Percentiles rank a stretch among this genome's conserved stretches.
These are phyloP conservation scores for Triticum monococcum DNA, from an alignment of 176 grass and related monocot species.

Conservation along the genomic window DNA sequence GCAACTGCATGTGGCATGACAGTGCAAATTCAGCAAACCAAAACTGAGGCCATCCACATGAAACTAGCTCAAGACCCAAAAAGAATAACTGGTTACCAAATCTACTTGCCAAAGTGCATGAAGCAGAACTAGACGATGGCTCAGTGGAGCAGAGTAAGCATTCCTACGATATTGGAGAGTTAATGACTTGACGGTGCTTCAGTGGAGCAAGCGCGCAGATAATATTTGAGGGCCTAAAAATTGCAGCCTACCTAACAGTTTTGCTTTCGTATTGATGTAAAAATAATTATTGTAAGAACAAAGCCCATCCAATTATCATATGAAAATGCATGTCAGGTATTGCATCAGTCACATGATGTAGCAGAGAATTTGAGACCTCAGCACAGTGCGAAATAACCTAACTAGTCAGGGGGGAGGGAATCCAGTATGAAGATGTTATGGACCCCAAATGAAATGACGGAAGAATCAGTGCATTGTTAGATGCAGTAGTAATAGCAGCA, in stretches of 20 bases:
- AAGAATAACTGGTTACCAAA: not conserved
- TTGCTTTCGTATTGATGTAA: not conserved
- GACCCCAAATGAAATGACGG: too few species aligned
- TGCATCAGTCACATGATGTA: not conserved
- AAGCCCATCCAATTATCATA: not conserved
- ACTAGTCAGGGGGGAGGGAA: too few species aligned
- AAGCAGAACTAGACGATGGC: not conserved
- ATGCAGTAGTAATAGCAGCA: not conserved
- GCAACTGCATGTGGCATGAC: not conserved
- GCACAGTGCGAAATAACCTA: not conserved
- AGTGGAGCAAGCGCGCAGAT: not conserved
- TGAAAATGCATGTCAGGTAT: not conserved
- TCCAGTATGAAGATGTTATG: too few species aligned
- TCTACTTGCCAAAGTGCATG: constrained; percentile 11
- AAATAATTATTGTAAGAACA: not conserved
- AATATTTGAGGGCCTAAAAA: not conserved
- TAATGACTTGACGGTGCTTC: not conserved
- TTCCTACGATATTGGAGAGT: not conserved
- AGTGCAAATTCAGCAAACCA: not conserved
- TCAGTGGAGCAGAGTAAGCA: not conserved
- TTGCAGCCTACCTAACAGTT: not conserved
- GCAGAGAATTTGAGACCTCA: not conserved
- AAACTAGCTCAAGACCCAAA: not conserved
- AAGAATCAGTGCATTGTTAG: not conserved
- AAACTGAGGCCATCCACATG: not conserved